phyloP scores from a whole-genome alignment of 345 rosid genomes.

The Noccaea bulbosa region DNA sequence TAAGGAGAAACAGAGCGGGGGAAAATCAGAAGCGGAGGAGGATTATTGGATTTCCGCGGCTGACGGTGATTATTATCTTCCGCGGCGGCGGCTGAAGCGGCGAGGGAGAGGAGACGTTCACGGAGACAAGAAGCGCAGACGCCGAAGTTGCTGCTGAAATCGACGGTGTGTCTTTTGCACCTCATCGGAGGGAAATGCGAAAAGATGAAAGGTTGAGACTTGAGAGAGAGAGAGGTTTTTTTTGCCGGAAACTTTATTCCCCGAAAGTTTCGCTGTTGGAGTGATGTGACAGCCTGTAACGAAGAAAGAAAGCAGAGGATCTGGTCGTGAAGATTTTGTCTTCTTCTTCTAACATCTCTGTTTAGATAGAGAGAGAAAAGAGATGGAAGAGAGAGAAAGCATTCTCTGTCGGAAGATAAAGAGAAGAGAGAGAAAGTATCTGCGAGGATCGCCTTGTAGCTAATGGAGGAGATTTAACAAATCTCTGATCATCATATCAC shows the following conservation, averaged over 20 bases:
- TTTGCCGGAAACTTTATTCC: neutral
- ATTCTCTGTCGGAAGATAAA: conserved; percentile 20
- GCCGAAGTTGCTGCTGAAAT: conserved; percentile 70
- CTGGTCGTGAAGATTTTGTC: conserved; percentile 42
- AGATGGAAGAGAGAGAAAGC: conserved; percentile 15
- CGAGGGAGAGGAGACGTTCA: conserved; percentile 60
- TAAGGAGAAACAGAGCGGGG: conserved; percentile 89
- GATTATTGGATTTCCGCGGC: conserved; percentile 38
- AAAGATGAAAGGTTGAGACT: neutral
- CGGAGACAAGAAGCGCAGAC: conserved; percentile 95
- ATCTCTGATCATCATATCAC: conserved; percentile 38
- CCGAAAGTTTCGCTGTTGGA: conserved; percentile 28
- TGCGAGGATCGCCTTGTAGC: conserved; percentile 11
- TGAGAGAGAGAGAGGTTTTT: neutral
- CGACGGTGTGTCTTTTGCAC: conserved; percentile 73
- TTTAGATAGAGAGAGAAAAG: conserved; percentile 26
- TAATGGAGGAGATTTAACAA: conserved; percentile 35
- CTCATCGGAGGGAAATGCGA: conserved; percentile 53
- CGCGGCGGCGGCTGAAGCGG: conserved; percentile 54
- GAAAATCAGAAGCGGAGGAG: conserved; percentile 55
- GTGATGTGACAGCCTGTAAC: conserved; percentile 41
- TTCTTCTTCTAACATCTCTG: conserved; percentile 30
- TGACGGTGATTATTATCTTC: conserved; percentile 36
- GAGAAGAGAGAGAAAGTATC: conserved; percentile 18
- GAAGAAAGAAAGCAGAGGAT: conserved; percentile 23